phyloP scores from a whole-genome alignment of 805 yeast species.

The Kuraishia borneana region DNA sequence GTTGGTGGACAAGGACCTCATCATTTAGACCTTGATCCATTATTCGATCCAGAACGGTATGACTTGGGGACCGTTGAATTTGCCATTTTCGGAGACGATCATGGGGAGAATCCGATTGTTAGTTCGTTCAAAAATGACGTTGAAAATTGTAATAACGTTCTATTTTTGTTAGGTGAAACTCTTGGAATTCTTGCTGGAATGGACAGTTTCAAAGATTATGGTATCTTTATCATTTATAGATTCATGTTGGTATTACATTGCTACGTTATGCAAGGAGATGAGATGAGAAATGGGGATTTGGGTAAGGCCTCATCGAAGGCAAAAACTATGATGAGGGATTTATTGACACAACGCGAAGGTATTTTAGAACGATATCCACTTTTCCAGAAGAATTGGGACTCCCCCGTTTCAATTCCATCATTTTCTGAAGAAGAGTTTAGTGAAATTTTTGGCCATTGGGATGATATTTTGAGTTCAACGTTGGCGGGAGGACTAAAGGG shows the following conservation, averaged over 20 bases:
- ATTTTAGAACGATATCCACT: too few species aligned
- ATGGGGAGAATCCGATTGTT: background rate
- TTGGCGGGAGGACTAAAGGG: too few species aligned
- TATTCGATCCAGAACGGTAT: background rate
- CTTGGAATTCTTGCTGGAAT: background rate
- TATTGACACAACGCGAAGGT: background rate
- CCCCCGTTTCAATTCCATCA: too few species aligned
- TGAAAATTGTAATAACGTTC: background rate
- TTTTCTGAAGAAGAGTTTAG: too few species aligned
- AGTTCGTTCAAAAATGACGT: background rate
- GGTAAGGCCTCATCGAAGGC: background rate
- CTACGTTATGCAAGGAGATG: background rate
- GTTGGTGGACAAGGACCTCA: too few species aligned
- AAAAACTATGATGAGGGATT: background rate
- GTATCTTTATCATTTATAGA: background rate
- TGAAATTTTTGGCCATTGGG: too few species aligned
- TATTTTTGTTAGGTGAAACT: background rate
- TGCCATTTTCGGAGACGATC: background rate
- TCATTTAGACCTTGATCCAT: background rate
- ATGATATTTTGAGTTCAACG: too few species aligned
- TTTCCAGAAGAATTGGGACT: too few species aligned
- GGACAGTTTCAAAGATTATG: background rate
- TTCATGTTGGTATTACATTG: background rate
- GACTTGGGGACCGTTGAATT: background rate
- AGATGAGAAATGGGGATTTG: background rate